These are phyloP conservation scores for Galeopsis tetrahit DNA, from an alignment of 257 asterid genomes.

Conservation along the genomic window DNA sequence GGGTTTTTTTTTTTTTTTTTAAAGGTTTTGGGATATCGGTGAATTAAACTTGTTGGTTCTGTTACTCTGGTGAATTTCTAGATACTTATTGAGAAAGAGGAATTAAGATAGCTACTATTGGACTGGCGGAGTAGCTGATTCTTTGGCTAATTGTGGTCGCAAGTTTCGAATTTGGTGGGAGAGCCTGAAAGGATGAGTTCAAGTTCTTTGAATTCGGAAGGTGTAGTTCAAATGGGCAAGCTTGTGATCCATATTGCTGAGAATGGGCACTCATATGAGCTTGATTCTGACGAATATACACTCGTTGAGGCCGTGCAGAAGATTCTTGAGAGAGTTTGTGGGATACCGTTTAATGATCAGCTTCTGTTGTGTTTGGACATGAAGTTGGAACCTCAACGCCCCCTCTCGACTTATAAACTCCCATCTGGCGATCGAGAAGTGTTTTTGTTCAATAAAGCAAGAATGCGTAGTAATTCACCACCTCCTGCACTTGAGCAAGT, in stretches of 20 bases:
- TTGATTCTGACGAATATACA: slow-evolving; percentile 70
- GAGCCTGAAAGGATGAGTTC: slow-evolving; percentile 57
- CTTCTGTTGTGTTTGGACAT: slow-evolving; percentile 86
- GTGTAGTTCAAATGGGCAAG: slow-evolving; percentile 75
- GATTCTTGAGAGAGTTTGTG: slow-evolving; percentile 58
- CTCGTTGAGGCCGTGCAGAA: slow-evolving; percentile 82
- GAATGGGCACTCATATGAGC: slow-evolving; percentile 80
- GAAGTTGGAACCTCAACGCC: slow-evolving; percentile 72
- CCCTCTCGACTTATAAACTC: slow-evolving; percentile 75
- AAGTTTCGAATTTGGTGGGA: slow-evolving; percentile 7
- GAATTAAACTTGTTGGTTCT: slow-evolving; percentile 28
- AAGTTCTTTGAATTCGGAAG: slow-evolving; percentile 41
- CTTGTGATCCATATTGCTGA: slow-evolving; percentile 81
- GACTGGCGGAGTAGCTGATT: slow-evolving; percentile 27
- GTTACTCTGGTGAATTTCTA: slow-evolving; percentile 28
- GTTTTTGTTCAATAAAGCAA: slow-evolving; percentile 75
- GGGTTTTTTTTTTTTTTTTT: slow-evolving; percentile 20
- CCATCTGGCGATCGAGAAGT: slow-evolving; percentile 79
- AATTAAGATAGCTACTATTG: slow-evolving; percentile 29
- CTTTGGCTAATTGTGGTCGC: slow-evolving; percentile 26
- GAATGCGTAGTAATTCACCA: slow-evolving; percentile 75
- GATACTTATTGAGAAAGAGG: slow-evolving; percentile 20
- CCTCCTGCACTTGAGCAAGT: slow-evolving; percentile 67
- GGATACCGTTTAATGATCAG: slow-evolving; percentile 73
- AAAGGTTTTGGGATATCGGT: slow-evolving; percentile 30